Evolutionary conservation across 2,329 filamentous ascomycete species (phyloP), one percentile per base, ranked within the genome.

Genomic region (Arthrinium puccinioides): DNA sequence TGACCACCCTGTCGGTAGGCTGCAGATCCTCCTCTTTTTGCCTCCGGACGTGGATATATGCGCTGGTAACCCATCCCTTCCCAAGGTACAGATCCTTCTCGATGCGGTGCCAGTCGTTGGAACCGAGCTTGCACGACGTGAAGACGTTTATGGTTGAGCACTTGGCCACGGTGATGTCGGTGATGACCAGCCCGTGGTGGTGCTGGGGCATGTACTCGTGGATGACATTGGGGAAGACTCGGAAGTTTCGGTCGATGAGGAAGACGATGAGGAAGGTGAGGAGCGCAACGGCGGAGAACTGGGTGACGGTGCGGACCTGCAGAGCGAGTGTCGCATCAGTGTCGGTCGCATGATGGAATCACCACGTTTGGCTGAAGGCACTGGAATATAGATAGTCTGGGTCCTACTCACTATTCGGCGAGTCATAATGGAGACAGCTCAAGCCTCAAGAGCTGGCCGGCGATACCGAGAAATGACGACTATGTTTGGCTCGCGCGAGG

Each of bases 81-180:
- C 78, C 78, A 14, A 96, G 74, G 56, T 87, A 92, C 1, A 96
- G 72, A 55, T 96, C 87, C 64, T 95, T 96, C 47, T 94, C 84
- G 44, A 96, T 69, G 33, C 85, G 82, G 49, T 87, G 80, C 89
- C 89, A 96, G 44, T 63, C 54, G 39, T 75, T 67, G 29, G 77
- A 50, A 52, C 92, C 82, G 44, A 92, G 74, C 44, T 79, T 79
- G 64, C 87, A 94, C 30, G 74, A 82, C 4, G 83, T 82, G 41
- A 90, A 82, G 21, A 76, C 55, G 55, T 89, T 92, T 36, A 92
- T 51, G 10, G 72, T 72, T 8, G 83, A 87, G 63, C 89, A 96
- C 36, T 74, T 82, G 14, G 76, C 74, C 45, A 95, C 72, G 23
- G 81, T 85, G 42, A 95, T 72, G 63, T 96, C 89, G 55, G 87